Conservation (phyloP, 805 yeast genomes). For the Tetrapisispora fleetii region DNA sequence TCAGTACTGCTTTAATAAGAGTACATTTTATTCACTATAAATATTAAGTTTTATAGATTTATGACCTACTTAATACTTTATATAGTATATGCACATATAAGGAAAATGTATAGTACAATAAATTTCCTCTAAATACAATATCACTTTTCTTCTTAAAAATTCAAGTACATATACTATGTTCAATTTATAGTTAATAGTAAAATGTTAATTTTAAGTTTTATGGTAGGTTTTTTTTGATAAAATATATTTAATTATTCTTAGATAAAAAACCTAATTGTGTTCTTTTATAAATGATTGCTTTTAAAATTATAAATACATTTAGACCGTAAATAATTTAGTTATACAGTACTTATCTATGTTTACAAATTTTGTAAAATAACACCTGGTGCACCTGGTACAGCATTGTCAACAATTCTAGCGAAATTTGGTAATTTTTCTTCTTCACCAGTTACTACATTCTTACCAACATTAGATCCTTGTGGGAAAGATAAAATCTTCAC, state of each 20-base stretch:
- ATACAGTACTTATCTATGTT: conserved; percentile 1
- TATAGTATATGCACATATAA: neutral
- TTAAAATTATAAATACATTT: neutral
- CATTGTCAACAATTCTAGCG: conserved; percentile 65
- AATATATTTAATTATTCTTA: neutral
- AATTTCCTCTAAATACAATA: neutral
- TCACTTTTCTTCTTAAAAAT: neutral
- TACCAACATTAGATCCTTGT: conserved; percentile 54
- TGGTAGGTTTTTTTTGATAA: no score
- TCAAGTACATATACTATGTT: neutral
- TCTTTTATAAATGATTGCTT: neutral
- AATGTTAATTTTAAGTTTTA: neutral
- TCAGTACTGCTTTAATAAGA: no score
- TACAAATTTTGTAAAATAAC: conserved; percentile 59
- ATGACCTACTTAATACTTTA: neutral
- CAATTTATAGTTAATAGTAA: no score
- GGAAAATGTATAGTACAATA: neutral
- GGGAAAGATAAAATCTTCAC: conserved; percentile 54
- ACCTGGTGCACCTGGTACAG: conserved; percentile 93
- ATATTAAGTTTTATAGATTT: neutral
- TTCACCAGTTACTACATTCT: conserved; percentile 57
- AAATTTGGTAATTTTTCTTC: conserved; percentile 50
- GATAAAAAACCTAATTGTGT: neutral
- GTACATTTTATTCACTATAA: neutral
- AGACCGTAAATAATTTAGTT: neutral